phyloP scores from a whole-genome alignment of 768 basidiomycete species.

The Lactarius hatsudake region DNA sequence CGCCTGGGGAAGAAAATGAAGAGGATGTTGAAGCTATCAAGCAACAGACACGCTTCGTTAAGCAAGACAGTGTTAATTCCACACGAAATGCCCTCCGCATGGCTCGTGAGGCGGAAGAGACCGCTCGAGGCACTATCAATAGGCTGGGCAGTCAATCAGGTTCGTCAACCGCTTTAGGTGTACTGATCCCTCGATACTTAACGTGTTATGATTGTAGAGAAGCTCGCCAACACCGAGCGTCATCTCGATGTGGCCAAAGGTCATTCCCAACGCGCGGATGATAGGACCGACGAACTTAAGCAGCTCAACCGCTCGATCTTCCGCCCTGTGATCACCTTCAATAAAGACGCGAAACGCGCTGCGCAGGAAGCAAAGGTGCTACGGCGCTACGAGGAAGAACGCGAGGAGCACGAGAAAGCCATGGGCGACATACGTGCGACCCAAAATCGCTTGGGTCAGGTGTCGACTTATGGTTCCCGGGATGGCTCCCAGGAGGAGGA shows the following conservation, averaged over 20 bases:
- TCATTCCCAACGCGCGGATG: conserved; percentile 82
- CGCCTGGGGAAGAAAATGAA: conserved; percentile 70
- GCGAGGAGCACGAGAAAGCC: conserved; percentile 76
- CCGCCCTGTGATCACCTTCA: conserved; percentile 85
- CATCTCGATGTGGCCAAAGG: conserved; percentile 92
- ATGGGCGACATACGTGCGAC: conserved; percentile 84
- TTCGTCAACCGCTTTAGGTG: conserved; percentile 37
- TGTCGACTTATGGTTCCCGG: conserved; percentile 56
- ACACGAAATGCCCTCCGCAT: conserved; percentile 90
- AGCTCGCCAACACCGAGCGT: conserved; percentile 90
- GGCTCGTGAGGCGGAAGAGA: conserved; percentile 96
- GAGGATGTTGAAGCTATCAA: conserved; percentile 96
- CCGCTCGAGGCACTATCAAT: conserved; percentile 77
- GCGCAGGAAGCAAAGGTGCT: conserved; percentile 83
- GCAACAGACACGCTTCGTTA: conserved; percentile 80
- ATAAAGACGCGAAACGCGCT: conserved; percentile 87
- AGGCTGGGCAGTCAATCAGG: conserved; percentile 93
- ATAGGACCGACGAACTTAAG: conserved; percentile 91
- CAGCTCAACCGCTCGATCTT: conserved; percentile 95
- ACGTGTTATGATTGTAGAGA: conserved; percentile 47
- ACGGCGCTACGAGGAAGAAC: conserved; percentile 85
- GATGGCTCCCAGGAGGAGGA: conserved; percentile 46
- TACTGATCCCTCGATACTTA: neutral
- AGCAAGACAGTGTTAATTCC: conserved; percentile 88
- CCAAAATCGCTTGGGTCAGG: conserved; percentile 80